Evolutionary conservation across 345 rosid genomes (phyloP), one percentile per base, ranked within the genome.

Genomic region (Brassica juncea): DNA sequence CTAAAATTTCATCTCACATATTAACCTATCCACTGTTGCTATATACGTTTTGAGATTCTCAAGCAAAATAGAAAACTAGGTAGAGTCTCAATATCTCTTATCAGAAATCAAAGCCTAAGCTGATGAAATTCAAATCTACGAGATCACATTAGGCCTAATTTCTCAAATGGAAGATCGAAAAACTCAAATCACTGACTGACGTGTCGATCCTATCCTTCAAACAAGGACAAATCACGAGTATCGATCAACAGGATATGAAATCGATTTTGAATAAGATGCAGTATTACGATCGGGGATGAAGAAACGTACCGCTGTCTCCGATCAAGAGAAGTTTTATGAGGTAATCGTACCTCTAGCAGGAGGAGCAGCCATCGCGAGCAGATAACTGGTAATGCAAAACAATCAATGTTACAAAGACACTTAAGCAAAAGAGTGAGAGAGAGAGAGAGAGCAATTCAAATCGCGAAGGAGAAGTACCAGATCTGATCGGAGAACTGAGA

Each of bases 341-440:
- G 84, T 81, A 90, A 79, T 90, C 94, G 70, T 90, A 72, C 89
- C 92, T 88, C 94, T 87, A 65, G 90, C 87, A 72, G 92, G 92
- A 75, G 94, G 92, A 84, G 90, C 90, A 72, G 91, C 86, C 91
- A 88, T 88, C 67, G 78, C 60, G 31, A 1, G 52, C 73, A 15
- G 30, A 39, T 1, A 32, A 68, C 1, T 52, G 54, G 62, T 0
- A 54, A 54, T 11, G 47, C 47, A 28, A 59, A 66, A 11, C 8
- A 66, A 72, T 72, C 68, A 25, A 72, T 14, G 67, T 72, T 39
- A 60, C 67, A 39, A 14, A 58, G 42, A 67, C n/a, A 68, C 66
- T 55, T 55, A 14, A 1, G 49, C 15, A 28, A 39, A 4, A 8
- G 4, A 60, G 76, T 8, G 16, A 60, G 76, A 3, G 7, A n/a